Conservation (phyloP, 2,329 filamentous ascomycete species). For the Calonectria pteridis region DNA sequence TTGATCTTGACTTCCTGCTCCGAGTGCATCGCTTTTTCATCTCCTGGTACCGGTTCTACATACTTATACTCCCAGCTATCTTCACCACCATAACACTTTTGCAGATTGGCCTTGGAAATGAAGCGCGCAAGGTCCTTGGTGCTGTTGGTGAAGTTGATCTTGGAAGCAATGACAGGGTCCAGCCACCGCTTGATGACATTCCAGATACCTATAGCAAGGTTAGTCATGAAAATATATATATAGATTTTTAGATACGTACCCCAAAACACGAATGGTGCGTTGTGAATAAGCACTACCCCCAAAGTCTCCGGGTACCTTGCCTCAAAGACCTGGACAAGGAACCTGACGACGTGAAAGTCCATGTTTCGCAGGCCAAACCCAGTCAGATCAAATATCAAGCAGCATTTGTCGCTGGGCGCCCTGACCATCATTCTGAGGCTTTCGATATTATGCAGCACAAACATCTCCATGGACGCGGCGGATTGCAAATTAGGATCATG, state of each 20-base stretch:
- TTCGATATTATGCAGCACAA: conserved; percentile 56
- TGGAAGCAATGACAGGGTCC: conserved; percentile 79
- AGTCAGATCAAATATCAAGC: conserved; percentile 78
- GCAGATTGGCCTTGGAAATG: conserved; percentile 66
- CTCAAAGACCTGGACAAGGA: conserved; percentile 84
- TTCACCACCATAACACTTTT: conserved; percentile 74
- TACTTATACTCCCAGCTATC: conserved; percentile 77
- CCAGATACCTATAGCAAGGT: conserved; percentile 53
- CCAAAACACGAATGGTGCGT: conserved; percentile 79
- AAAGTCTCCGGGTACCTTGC: conserved; percentile 83
- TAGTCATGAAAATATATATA: neutral
- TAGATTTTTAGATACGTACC: conserved; percentile 35
- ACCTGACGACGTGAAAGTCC: conserved; percentile 82
- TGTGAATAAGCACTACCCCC: conserved; percentile 78
- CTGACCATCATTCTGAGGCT: conserved; percentile 46
- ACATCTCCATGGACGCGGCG: conserved; percentile 51
- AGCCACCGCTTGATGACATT: conserved; percentile 81
- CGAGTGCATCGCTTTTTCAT: conserved; percentile 63
- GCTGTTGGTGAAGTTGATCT: conserved; percentile 77
- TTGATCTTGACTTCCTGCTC: conserved; percentile 61
- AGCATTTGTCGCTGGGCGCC: conserved; percentile 35
- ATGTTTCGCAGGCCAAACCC: conserved; percentile 79
- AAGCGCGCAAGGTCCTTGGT: conserved; percentile 72
- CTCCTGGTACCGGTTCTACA: conserved; percentile 68
- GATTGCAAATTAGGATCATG: conserved; percentile 48